These are phyloP conservation scores for Yarrowia yakushimensis DNA, from an alignment of 805 yeast genomes.

Conservation along the genomic window DNA sequence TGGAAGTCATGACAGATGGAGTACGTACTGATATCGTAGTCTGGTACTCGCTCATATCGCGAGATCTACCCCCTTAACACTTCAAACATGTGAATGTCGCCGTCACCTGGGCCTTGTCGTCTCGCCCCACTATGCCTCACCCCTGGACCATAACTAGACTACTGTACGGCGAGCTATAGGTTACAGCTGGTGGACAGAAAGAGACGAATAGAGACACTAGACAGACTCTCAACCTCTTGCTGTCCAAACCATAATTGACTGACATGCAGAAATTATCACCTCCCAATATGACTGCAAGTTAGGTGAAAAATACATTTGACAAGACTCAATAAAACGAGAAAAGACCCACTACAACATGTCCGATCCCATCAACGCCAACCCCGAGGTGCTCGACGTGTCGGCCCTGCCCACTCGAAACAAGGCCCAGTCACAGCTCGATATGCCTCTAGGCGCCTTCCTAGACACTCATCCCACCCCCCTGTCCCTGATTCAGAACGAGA, in stretches of 20 bases:
- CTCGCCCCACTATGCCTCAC: background rate
- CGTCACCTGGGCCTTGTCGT: too few species aligned
- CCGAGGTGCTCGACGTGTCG: slow-evolving; percentile 71
- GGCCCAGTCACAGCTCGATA: slow-evolving; percentile 30
- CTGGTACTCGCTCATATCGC: too few species aligned
- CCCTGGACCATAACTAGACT: slow-evolving; percentile 10
- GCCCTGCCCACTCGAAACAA: slow-evolving; percentile 67
- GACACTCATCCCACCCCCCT: slow-evolving; percentile 12
- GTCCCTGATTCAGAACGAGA: slow-evolving; percentile 9
- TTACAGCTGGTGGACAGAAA: too few species aligned
- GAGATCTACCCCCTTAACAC: too few species aligned
- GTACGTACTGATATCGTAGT: too few species aligned
- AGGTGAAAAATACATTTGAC: too few species aligned
- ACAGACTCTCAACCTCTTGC: too few species aligned
- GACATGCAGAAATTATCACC: background rate
- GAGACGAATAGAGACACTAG: background rate
- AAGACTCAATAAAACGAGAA: too few species aligned
- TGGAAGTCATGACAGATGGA: too few species aligned
- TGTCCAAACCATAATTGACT: background rate
- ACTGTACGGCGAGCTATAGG: too few species aligned
- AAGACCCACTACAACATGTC: slow-evolving; percentile 55
- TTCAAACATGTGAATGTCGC: too few species aligned
- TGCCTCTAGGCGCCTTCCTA: slow-evolving; percentile 11
- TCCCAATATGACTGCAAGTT: background rate
- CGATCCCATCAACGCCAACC: slow-evolving; percentile 88